Conservation (phyloP, 768 basidiomycete species). For the Strobilomyces dryophilus region DNA sequence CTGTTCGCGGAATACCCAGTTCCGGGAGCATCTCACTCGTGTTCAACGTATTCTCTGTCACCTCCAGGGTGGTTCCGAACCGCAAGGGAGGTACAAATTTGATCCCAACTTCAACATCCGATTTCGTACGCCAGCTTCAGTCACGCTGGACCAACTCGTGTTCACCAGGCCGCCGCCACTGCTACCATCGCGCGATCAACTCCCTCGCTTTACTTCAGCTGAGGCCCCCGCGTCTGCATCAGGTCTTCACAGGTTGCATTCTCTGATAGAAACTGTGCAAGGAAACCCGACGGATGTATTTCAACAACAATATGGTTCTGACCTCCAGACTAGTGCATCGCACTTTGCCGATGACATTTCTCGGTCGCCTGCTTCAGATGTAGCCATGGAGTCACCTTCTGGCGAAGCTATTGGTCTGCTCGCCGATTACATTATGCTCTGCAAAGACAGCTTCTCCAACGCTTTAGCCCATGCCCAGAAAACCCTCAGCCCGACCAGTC, state of each 20-base stretch:
- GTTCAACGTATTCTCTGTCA: neutral
- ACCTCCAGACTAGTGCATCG: neutral
- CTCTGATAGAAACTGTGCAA: neutral
- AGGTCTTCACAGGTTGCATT: neutral
- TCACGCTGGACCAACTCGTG: neutral
- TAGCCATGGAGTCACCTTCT: no score
- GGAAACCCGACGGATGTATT: neutral
- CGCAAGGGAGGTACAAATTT: neutral
- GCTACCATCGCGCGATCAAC: neutral
- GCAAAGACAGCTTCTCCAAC: neutral
- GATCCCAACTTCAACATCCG: neutral
- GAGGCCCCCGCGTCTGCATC: neutral
- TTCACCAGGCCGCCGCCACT: conserved; percentile 4
- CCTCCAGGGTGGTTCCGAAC: neutral
- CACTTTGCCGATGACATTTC: no score
- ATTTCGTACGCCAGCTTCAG: neutral
- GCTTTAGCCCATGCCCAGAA: neutral
- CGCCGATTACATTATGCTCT: neutral
- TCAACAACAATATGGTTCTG: neutral
- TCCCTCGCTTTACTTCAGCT: neutral
- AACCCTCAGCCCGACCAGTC: neutral
- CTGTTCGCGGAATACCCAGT: neutral
- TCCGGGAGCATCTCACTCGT: neutral
- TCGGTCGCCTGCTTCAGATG: no score
- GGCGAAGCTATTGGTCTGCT: neutral